Evolutionary conservation across 2,329 filamentous ascomycete genomes (phyloP), one percentile per base, ranked within the genome.

Genomic region (Nectriaceae sp.): DNA sequence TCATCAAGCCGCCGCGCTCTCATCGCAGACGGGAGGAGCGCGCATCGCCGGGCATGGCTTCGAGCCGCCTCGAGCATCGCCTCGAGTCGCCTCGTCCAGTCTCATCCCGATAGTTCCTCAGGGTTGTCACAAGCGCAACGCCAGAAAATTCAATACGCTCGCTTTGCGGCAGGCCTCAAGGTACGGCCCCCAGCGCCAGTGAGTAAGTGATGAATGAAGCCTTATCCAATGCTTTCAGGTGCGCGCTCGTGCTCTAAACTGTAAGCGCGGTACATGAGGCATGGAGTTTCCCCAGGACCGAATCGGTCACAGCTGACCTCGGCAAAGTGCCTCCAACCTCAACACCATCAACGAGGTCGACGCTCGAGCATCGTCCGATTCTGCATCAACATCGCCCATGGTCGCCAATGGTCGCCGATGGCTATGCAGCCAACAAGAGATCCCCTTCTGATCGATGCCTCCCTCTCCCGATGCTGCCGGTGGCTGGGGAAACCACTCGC

Each of bases 401-500:
- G n/a, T n/a, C n/a, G n/a, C n/a, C n/a, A n/a, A n/a, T n/a, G n/a
- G n/a, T n/a, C n/a, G n/a, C 48, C 57, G 59, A 53, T 55, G 47
- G 31, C 50, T 51, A 43, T 46, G 33, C 41, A 50, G 54, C 52
- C 46, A 51, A 48, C 49, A 57, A 50, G 48, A 50, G 48, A 47
- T 39, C 37, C 37, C 16, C 37, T 21, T 39, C 50, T 50, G 42
- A 43, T 44, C 39, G 38, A 44, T 45, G 40, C 50, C 33, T 37
- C 49, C 49, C 45, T 41, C 49, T 56, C 44, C 47, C 44, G 44
- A 57, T 53, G 36, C 47, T 44, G 41, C 53, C 50, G 56, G 59
- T 62, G 59, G 59, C 59, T 61, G 57, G 57, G 49, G 37, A 44
- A 43, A 55, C 45, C 50, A 50, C 56, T 61, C 49, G 50, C 51